Base-by-base conservation (phyloP, 164 flowering plant species). In the Macadamia tetraphylla region DNA sequence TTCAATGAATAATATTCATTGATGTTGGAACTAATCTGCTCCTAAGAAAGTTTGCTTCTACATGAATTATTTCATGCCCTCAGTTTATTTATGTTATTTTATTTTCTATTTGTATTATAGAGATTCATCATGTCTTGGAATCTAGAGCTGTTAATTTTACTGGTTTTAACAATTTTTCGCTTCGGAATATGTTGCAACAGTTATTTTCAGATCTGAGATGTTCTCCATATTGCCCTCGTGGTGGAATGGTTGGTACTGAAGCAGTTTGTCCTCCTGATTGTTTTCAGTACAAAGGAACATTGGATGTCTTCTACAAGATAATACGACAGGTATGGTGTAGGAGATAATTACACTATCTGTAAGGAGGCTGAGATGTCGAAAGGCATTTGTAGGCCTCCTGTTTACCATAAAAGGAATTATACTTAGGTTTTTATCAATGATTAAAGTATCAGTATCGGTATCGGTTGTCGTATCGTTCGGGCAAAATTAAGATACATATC, bases 271-370 rank as follows among this genome's bases (percentile, higher is more conserved):
- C 98, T 17, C 94, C 93, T 55, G 97, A 91, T 75, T 92, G 96
- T 82, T 95, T 91, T 81, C 92, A 82, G 65, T 95, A 95, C 80
- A 92, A 86, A 77, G 99, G 99, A 73, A 89, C 99, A 6, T 58
- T 88, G 51, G 99, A 95, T 82, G 97, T 89, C 68, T 85, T 92
- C 78, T 75, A 79, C 83, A 95, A 95, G 79, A 85, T 95, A 49
- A 78, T 89, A 62, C 83, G 90, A 60, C 99, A 95, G 97, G 99
- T 90, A 23, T 75, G 69, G 88, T 76, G 29, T 23, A 4, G 57
- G 18, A 14, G 18, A 53, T 13, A 53, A 14, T 17, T 53, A 53
- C 18, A 53, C 12, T 53, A 53, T 11, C 57, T 53, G 18, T 14
- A n/a, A 42, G 53, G 9, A 60, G 6, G 12, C 13, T 11, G 3